These are phyloP conservation scores for Amanita inopinata DNA, from an alignment of 768 basidiomycete genomes.

Conservation along the genomic window DNA sequence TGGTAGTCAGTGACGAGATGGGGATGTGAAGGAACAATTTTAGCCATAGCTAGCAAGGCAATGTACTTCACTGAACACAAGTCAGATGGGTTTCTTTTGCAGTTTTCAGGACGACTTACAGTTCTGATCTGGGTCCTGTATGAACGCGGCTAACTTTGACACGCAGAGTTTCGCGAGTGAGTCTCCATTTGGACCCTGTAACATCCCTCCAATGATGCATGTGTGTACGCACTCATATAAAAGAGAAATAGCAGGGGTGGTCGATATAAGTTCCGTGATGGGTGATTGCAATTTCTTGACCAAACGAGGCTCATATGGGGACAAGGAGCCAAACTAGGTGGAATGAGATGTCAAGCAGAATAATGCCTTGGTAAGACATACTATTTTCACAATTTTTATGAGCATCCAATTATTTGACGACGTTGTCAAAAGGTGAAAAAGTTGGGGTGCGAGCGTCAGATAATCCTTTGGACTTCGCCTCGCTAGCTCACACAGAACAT, in stretches of 20 bases:
- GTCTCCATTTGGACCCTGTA: slow-evolving; percentile 69
- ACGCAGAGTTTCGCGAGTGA: slow-evolving; percentile 81
- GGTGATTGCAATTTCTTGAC: slow-evolving; percentile 92
- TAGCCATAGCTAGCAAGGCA: slow-evolving; percentile 86
- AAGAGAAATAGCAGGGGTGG: slow-evolving; percentile 90
- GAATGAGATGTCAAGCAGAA: slow-evolving; percentile 6
- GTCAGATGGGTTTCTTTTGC: slow-evolving; percentile 2
- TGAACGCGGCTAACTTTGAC: slow-evolving; percentile 85
- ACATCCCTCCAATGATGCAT: slow-evolving; percentile 95
- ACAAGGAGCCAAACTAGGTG: slow-evolving; percentile 80
- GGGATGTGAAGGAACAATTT: slow-evolving; percentile 90
- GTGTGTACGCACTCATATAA: slow-evolving; percentile 98
- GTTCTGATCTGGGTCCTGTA: slow-evolving; percentile 92
- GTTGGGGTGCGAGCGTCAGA: slow-evolving; percentile 78
- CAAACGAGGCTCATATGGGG: slow-evolving; percentile 85
- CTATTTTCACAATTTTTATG: slow-evolving; percentile 96
- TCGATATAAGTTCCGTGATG: slow-evolving; percentile 91
- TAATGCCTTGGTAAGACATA: slow-evolving; percentile 20
- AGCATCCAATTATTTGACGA: slow-evolving; percentile 99
- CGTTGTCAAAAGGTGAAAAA: slow-evolving; percentile 88
- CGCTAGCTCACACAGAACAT: slow-evolving; percentile 89
- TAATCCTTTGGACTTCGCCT: slow-evolving; percentile 73
- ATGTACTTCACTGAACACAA: slow-evolving; percentile 83
- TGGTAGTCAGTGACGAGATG: slow-evolving; percentile 88
- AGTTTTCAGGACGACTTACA: slow-evolving; percentile 39